These are phyloP conservation scores for Xylariaceae sp. DNA, from an alignment of 2,329 filamentous ascomycete species.

Conservation along the genomic window DNA sequence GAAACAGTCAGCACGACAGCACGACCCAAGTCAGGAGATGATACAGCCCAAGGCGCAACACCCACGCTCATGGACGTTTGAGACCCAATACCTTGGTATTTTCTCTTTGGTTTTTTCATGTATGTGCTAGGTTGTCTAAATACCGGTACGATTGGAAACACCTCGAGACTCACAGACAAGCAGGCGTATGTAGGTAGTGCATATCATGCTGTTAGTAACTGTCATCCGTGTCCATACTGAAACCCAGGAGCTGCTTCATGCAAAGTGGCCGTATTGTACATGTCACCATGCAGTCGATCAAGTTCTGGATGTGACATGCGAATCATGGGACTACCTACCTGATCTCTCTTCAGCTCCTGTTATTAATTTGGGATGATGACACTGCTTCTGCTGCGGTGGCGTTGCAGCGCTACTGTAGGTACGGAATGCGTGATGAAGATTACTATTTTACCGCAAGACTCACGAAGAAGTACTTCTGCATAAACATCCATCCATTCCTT, in stretches of 20 bases:
- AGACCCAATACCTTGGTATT: neutral
- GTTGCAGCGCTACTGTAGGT: no score
- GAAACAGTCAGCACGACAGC: constrained; percentile 20
- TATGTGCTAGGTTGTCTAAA: no score
- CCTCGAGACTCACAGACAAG: no score
- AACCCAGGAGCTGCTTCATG: neutral
- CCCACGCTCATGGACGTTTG: neutral
- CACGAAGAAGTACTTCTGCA: no score
- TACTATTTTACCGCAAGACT: no score
- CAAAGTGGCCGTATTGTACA: neutral
- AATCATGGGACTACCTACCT: neutral
- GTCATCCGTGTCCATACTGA: neutral
- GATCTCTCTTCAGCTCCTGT: neutral
- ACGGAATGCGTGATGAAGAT: no score
- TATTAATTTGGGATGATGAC: neutral
- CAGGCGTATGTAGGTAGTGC: no score
- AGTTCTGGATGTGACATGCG: neutral
- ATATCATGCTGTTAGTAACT: neutral
- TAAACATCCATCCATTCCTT: no score
- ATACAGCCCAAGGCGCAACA: neutral
- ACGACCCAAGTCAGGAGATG: constrained; percentile 10
- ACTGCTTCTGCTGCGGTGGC: neutral
- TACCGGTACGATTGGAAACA: no score
- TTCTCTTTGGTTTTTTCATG: no score
- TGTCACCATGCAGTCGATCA: neutral